Conservation (phyloP, 2,329 filamentous ascomycete species). For the Phoma sp. region DNA sequence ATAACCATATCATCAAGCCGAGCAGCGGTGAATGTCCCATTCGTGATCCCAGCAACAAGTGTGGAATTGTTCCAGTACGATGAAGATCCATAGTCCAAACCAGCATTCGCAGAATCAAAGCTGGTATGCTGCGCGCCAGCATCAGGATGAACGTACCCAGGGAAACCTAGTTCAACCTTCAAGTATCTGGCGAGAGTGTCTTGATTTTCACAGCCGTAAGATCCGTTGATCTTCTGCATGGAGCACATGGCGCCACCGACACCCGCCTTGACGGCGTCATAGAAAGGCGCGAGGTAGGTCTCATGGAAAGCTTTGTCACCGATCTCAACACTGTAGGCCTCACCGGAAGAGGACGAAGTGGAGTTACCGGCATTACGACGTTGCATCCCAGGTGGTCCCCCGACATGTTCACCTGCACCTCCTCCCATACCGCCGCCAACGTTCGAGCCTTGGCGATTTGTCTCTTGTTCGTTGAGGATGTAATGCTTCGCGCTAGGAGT, state of each 20-base stretch:
- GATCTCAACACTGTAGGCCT: constrained; percentile 51
- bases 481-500: constrained; percentile 59
- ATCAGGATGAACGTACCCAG: constrained; percentile 48
- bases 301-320: constrained; percentile 69
- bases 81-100: constrained; percentile 47
- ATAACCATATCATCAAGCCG: constrained; percentile 31
- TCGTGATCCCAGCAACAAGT: constrained; percentile 25
- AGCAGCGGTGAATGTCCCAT: constrained; percentile 18
- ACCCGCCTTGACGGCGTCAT: constrained; percentile 63
- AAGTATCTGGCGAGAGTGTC: constrained; percentile 55
- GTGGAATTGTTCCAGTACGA: constrained; percentile 24
- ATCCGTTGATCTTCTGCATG: constrained; percentile 39
- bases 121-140: constrained; percentile 53
- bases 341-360: constrained; percentile 46
- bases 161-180: constrained; percentile 56
- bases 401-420: constrained; percentile 2
- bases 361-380: constrained; percentile 58
- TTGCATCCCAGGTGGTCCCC: constrained; percentile 2
- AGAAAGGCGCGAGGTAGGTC: constrained; percentile 68
- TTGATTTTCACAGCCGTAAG: constrained; percentile 31
- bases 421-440: constrained; percentile 5
- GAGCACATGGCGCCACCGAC: constrained; percentile 65
- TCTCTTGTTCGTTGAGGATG: constrained; percentile 15
- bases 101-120: constrained; percentile 49
- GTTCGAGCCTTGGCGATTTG: constrained; percentile 9